Base-by-base conservation (phyloP, 2,329 filamentous ascomycete genomes). In the Verticillium tricorpus region DNA sequence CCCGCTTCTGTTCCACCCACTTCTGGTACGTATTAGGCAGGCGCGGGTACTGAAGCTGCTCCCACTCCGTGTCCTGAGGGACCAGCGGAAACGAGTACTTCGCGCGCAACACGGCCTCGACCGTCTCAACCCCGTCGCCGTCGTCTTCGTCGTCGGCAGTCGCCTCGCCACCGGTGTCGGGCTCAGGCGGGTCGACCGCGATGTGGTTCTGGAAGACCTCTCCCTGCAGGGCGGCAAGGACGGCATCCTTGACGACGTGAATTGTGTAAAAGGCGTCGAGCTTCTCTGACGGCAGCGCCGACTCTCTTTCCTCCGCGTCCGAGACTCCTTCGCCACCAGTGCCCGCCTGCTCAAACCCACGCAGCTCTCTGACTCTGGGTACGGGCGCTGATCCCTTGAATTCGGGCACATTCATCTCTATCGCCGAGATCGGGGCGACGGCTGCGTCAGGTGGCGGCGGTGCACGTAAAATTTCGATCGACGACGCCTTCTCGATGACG, bases 11-110 rank as follows among this genome's bases (percentile, higher is more conserved):
- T 0, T 60, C 40, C 8, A 65, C 62, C 58, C 64, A 22, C 57
- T 65, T 63, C 50, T 66, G 63, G 25, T 60, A 66, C 1, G 63
- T 63, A 7, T 65, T 61, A 5, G 64, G 64, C 4, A 66, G 25
- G 11, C 60, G 52, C 22, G 63, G 56, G 55, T 62, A 66, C 58
- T 66, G 63, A 2, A 59, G 61, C 56, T 63, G 61, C 25, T 54
- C 56, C 64, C 63, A 65, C 61, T 65, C 64, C 0, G 65, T 60
- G 45, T 52, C 45, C 19, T 52, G 45, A 11, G 45, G 45, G 19
- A 52, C 56, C 11, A 56, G 63, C 15, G 62, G 61, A 5, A 64
- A 54, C 1, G 63, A 60, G 54, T 59, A 66, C 1, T 61, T 61
- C 25, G 54, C 28, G 8, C 63, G 59, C 35, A 65, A 39, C 9